Percentiles rank a stretch among this genome's conserved stretches.
These are phyloP conservation scores for Knufia fluminis DNA, from an alignment of 2,329 filamentous ascomycete genomes.

Conservation along the genomic window DNA sequence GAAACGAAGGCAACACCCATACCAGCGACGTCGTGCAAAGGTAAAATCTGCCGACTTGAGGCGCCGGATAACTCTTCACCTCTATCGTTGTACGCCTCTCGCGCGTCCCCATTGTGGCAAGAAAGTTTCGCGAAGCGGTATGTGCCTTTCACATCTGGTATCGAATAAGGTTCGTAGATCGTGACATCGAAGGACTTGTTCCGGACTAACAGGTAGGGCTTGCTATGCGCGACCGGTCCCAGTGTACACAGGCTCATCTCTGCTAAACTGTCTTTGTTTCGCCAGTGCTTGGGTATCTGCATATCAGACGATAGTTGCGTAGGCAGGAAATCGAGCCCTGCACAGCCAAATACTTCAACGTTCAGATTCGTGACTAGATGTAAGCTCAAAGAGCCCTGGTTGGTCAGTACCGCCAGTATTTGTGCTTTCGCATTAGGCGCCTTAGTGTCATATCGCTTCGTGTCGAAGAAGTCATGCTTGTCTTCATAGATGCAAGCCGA, in stretches of 20 bases:
- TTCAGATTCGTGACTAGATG: constrained; percentile 67
- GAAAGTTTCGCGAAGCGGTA: constrained; percentile 66
- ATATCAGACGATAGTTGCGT: constrained; percentile 65
- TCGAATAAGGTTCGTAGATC: constrained; percentile 69
- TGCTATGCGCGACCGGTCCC: constrained; percentile 60
- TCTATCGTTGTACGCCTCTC: constrained; percentile 34
- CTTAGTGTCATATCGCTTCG: constrained; percentile 34
- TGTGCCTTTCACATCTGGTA: constrained; percentile 23
- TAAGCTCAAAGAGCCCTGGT: constrained; percentile 57
- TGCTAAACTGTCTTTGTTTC: constrained; percentile 61
- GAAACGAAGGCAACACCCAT: constrained; percentile 77
- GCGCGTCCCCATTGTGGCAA: constrained; percentile 51
- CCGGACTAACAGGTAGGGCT: constrained; percentile 73
- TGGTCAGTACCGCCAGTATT: constrained; percentile 67
- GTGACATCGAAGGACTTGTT: constrained; percentile 73
- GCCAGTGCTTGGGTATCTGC: constrained; percentile 54
- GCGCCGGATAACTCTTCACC: constrained; percentile 29
- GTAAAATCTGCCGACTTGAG: constrained; percentile 28
- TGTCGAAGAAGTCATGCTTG: constrained; percentile 46
- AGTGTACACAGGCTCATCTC: constrained; percentile 80
- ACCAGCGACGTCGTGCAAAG: constrained; percentile 51
- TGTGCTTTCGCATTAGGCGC: constrained; percentile 28
- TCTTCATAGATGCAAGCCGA: constrained; percentile 79
- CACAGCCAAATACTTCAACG: constrained; percentile 62
- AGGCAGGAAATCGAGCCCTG: constrained; percentile 69